Evolutionary conservation across 345 rosid genomes (phyloP), one percentile per base, ranked within the genome.

Genomic region (Melastoma malabathricum): DNA sequence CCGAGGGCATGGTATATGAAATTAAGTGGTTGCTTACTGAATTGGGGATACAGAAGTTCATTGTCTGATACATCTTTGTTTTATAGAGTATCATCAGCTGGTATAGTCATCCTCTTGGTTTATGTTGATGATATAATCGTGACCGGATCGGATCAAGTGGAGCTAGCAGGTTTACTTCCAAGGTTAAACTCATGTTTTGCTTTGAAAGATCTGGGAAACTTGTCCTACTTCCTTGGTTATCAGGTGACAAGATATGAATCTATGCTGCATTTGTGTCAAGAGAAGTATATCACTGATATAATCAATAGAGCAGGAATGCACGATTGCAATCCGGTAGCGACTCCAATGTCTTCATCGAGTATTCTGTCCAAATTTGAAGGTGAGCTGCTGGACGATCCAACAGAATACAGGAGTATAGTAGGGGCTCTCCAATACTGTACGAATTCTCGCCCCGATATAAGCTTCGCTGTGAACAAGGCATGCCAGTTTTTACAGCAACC

Each of bases 61-160:
- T 13, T 5, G 3, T 10, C 55, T 7, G 44, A 52, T 31, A 6
- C 23, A 3, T 52, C 55, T 8, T 14, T 52, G 1, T 52, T 52
- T 18, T 8, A 29, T 6, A 6, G 15, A 2, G 13, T 12, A 2
- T 5, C 15, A 3, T 4, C 15, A 4, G 9, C 3, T 15, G 6
- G 12, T 16, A 16, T 6, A 8, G n/a, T 52, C n/a, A 6, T 29
- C 3, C 18, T 52, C 2, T 7, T 52, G 3, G 13, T 52, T 5
- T 52, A 52, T 17, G 47, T 53, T 10, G 27, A 53, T 10, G 57
- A 41, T 15, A 43, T 53, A 1, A 15, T 53, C 5, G 29, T 53
- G 1, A 53, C 47, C 0, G 46, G 47, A 1, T 34, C 12, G 2
- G 15, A 43, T 18, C 8, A 3, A 3, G 2, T 3, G 3, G 10